These are phyloP conservation scores for Naganishia antarctica DNA, from an alignment of 768 basidiomycete species.

Conservation along the genomic window DNA sequence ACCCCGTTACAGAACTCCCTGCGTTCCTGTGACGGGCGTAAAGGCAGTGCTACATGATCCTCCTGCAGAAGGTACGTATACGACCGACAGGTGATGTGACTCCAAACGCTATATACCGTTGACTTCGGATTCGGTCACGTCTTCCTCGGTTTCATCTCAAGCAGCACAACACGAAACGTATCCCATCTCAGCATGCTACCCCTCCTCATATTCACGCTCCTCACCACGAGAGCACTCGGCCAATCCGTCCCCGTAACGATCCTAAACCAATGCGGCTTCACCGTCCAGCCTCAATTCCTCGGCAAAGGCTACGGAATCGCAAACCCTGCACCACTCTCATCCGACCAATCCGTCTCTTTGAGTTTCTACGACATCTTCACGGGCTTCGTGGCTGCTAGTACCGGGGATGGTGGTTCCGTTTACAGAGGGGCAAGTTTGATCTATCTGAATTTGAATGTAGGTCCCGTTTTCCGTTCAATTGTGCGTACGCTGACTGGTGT, in stretches of 20 bases:
- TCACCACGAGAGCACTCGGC: not conserved
- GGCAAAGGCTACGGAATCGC: constrained; percentile 9
- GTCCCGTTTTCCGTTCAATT: not conserved
- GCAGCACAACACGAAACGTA: not conserved
- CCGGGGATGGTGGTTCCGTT: not conserved
- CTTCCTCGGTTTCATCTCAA: no score
- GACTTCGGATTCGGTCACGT: no score
- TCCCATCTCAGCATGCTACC: no score
- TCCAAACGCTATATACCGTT: no score
- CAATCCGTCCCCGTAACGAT: constrained; percentile 8
- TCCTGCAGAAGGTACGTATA: no score
- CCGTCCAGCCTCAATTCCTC: constrained; percentile 12
- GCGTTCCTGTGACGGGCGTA: no score
- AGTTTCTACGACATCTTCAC: not conserved
- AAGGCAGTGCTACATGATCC: no score
- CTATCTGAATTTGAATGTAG: constrained; percentile 19
- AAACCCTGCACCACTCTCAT: not conserved
- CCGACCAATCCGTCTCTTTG: not conserved
- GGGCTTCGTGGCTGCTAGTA: constrained; percentile 1
- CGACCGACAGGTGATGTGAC: no score
- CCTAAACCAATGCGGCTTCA: constrained; percentile 4
- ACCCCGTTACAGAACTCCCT: no score
- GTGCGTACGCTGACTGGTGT: not conserved
- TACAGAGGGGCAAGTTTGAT: constrained; percentile 15
- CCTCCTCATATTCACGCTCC: not conserved